Base-by-base conservation (phyloP, 768 basidiomycete species). In the Termitomyces sp. region DNA sequence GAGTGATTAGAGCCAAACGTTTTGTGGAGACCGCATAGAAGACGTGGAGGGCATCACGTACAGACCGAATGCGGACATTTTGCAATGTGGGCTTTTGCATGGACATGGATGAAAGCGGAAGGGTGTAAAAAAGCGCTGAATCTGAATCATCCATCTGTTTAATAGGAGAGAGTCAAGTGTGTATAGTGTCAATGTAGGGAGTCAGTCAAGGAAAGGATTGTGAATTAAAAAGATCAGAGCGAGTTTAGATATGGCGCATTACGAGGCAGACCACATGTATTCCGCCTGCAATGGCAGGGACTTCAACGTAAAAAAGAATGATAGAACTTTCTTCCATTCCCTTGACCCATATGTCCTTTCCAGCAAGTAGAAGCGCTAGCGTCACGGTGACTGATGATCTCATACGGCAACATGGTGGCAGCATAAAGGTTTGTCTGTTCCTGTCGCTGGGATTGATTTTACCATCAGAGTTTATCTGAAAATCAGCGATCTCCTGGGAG, bases 51-150 rank as follows among this genome's bases (percentile, higher is more conserved):
- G 90, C 90, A 68, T 92, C 90, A 61, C 84, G 78, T 14, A 87
- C 88, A 4, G 86, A 88, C 63, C 88, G 83, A 62, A 92, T 85
- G 69, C 88, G 86, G 44, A 90, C 84, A 68, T 85, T 86, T 54
- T 80, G 80, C 52, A 90, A 78, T 54, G 90, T 90, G 43, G 90
- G 90, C 43, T 78, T 79, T 69, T 92, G 90, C 86, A 90, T 88
- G 55, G 64, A 61, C 61, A 62, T 62, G 64, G 58, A 61, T 56
- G 62, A 59, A 61, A 59, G 58, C n/a, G 53, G 52, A 63, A 59
- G 56, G 59, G 59, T 58, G 66, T 64, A 58, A 56, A 61, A 64
- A 61, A 59, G 64, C 26, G 56, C 37, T n/a, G 57, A 49, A 36
- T 53, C 37, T n/a, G 57, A 49, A 36, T 53, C 59, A 49, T 41